These are phyloP conservation scores for Sherardia arvensis DNA, from an alignment of 257 asterid species.

Conservation along the genomic window DNA sequence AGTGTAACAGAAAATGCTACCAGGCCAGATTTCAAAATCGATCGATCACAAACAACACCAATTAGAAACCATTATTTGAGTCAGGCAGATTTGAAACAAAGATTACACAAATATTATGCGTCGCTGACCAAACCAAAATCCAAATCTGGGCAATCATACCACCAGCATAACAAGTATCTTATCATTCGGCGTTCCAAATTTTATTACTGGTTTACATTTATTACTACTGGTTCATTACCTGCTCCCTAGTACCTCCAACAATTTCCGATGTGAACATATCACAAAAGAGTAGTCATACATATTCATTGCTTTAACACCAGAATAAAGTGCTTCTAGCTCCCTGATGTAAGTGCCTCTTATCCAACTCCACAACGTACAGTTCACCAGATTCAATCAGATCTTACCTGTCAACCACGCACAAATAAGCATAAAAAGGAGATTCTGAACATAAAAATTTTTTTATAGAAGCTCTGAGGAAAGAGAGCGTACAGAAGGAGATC, in stretches of 20 bases:
- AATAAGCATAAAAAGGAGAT: background rate
- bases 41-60: no score
- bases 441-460: background rate
- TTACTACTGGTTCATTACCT: background rate
- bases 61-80: background rate
- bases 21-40: no score
- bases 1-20: no score
- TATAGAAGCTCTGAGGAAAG: constrained; percentile 8
- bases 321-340: background rate
- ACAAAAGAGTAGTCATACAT: background rate
- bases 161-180: background rate
- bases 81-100: no score
- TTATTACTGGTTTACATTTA: background rate
- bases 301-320: background rate
- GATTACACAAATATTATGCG: background rate
- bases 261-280: background rate
- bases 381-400: constrained; percentile 26
- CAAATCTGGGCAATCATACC: background rate
- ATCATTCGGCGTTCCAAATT: background rate
- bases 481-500: constrained; percentile 19
- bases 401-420: constrained; percentile 27
- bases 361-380: background rate
- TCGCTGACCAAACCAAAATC: background rate
- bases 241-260: background rate
- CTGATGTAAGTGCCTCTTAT: background rate